Conservation (phyloP, 352 stramenopile species). For the Phytopythium ostracodes region DNA sequence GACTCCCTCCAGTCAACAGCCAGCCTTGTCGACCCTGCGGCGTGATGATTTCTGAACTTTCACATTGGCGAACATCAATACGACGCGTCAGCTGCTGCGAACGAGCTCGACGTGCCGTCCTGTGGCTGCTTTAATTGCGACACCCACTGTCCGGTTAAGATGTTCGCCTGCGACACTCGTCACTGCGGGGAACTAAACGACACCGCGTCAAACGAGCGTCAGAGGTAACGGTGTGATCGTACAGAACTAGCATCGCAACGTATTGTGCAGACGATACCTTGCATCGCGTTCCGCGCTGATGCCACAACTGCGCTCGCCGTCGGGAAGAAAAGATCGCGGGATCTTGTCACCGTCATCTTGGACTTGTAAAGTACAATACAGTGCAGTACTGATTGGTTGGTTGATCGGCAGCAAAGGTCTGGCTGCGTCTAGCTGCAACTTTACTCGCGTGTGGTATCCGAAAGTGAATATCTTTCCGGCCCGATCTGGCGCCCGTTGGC, state of each 20-base stretch:
- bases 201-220: neutral
- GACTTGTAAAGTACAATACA: neutral
- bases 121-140: no score
- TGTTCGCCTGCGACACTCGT: neutral
- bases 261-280: no score
- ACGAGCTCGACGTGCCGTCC: neutral
- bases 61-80: neutral
- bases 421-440: neutral
- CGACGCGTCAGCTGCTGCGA: neutral
- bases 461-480: neutral
- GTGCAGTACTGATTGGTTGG: neutral
- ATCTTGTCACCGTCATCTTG: neutral
- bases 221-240: neutral
- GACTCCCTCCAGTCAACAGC: neutral
- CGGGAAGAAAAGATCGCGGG: neutral
- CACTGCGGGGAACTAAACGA: neutral
- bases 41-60: neutral
- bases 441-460: neutral
- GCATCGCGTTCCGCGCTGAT: neutral
- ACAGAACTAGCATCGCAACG: neutral
- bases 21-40: neutral
- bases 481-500: neutral
- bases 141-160: no score
- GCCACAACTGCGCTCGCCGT: neutral
- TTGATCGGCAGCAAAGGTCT: neutral